phyloP scores from a whole-genome alignment of 192 early-diverging fungal genomes.

The Gigaspora rosea region DNA sequence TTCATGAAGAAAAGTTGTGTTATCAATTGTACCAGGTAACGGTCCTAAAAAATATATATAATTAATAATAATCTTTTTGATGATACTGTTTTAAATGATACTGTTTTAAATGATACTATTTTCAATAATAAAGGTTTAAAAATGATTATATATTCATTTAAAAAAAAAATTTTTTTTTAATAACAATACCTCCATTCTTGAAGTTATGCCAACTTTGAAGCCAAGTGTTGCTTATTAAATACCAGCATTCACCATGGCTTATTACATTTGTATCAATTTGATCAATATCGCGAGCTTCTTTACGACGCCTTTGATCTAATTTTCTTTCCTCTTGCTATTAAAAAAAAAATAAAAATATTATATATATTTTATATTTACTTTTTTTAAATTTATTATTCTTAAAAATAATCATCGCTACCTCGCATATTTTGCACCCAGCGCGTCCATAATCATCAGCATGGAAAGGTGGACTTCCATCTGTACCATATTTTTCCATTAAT shows the following conservation, averaged over 20 bases:
- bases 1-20: slow-evolving; percentile 43
- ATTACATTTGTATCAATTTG: slow-evolving; percentile 41
- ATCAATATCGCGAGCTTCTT: slow-evolving; percentile 38
- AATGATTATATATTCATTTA: neutral
- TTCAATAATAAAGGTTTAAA: too few species aligned
- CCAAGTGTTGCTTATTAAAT: slow-evolving; percentile 45
- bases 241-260: slow-evolving; percentile 41
- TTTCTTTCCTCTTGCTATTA: slow-evolving; percentile 38
- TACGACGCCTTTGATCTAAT: slow-evolving; percentile 38
- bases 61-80: too few species aligned
- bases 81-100: too few species aligned
- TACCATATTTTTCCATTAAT: slow-evolving; percentile 40
- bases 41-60: slow-evolving; percentile 27
- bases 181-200: slow-evolving; percentile 42
- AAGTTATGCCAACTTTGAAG: slow-evolving; percentile 45
- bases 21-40: slow-evolving; percentile 41
- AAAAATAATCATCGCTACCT: slow-evolving; percentile 3
- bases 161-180: neutral
- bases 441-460: neutral
- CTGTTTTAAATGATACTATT: too few species aligned
- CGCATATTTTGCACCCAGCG: neutral
- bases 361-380: neutral
- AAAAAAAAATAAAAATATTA: neutral
- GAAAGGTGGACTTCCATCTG: slow-evolving; percentile 40
- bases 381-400: neutral